phyloP scores from a whole-genome alignment of 352 stramenopile genomes.

The Albugo candida region DNA sequence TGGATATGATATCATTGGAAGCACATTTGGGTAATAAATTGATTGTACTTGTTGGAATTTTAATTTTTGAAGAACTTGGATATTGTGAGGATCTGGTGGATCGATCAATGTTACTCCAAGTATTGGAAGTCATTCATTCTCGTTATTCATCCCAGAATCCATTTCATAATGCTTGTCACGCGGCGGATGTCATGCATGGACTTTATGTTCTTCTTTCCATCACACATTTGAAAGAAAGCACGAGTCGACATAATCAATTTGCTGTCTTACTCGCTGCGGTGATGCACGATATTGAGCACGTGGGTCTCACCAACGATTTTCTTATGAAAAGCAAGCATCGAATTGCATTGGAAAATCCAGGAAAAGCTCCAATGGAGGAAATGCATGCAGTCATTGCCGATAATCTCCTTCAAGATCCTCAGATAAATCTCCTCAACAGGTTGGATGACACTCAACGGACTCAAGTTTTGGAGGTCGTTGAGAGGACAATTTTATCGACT shows the following conservation, averaged over 20 bases:
- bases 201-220: conserved; percentile 52
- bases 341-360: conserved; percentile 34
- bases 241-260: conserved; percentile 46
- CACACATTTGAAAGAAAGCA: conserved; percentile 25
- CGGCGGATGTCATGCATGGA: conserved; percentile 57
- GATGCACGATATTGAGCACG: conserved; percentile 68
- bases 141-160: conserved; percentile 43
- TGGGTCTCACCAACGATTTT: conserved; percentile 63
- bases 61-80: conserved; percentile 53
- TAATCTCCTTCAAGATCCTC: conserved; percentile 21
- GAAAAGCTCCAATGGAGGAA: conserved; percentile 47
- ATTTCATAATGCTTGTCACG: conserved; percentile 71
- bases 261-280: conserved; percentile 46
- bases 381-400: conserved; percentile 49
- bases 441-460: conserved; percentile 24
- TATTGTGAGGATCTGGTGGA: conserved; percentile 17
- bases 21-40: conserved; percentile 41
- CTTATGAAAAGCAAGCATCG: conserved; percentile 50
- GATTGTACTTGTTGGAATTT: conserved; percentile 40
- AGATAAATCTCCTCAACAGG: conserved; percentile 33
- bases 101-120: conserved; percentile 20
- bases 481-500: conserved; percentile 48
- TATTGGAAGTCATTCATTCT: conserved; percentile 38
- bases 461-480: conserved; percentile 33
- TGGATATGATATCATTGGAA: conserved; percentile 53